Base-by-base conservation (phyloP, 2,329 filamentous ascomycete species). In the Paraphoma chrysanthemicola region DNA sequence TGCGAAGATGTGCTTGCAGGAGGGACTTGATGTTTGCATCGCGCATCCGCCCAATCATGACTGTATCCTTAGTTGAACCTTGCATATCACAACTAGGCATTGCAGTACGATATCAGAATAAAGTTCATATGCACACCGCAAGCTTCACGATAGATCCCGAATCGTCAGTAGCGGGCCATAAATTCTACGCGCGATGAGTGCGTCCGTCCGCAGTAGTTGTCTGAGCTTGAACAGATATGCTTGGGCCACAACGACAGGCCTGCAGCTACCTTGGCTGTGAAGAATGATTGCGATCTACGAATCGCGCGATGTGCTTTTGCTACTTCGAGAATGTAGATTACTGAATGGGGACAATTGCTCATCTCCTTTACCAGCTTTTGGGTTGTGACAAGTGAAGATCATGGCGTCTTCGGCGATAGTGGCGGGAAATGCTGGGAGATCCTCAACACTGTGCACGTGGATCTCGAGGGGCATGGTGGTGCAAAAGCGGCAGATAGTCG, bases 231-330 rank as follows among this genome's bases (percentile, higher is more conserved):
- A 49, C 54, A 49, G 48, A 45, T 46, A 42, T 36, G 50, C 18
- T 51, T 47, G 39, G 23, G 52, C 48, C 39, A 51, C 44, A 55
- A 39, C 36, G 36, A 12, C 23, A 11, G n/a, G 11, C 17, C 23
- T 28, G 49, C 48, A 18, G 16, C 52, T 56, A 31, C n/a, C 30
- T 48, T 44, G 39, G 44, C 30, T 51, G 46, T 48, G 47, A 28
- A 33, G 10, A 46, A 14, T 51, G 17, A 60, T 59, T 63, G 54
- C 56, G 60, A 60, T 63, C 57, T 57, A 44, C 60, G 44, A 41
- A 53, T 56, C 42, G 50, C 47, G 54, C 53, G 54, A 64, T 59
- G 56, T 53, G 49, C 53, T 49, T 45, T 58, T 46, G 31, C 53
- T 60, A 28, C 29, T 56, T 59, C 44, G 56, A 63, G 56, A 51